phyloP scores from a whole-genome alignment of 2,329 filamentous ascomycete genomes.

The Dactylonectria estremocensis region DNA sequence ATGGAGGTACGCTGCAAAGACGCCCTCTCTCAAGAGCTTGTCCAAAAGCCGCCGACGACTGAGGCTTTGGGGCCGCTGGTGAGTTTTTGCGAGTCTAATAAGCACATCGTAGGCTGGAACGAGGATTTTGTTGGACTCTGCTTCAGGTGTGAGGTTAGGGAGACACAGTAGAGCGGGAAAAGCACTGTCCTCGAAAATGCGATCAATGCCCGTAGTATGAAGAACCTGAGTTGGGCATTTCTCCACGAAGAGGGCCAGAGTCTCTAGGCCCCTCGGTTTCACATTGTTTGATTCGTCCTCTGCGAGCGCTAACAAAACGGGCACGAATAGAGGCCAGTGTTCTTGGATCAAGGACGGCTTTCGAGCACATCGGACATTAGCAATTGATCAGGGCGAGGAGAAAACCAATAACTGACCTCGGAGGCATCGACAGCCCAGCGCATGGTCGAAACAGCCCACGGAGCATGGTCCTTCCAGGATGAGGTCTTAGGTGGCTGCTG shows the following conservation, averaged over 20 bases:
- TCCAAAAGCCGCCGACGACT: slow-evolving; percentile 63
- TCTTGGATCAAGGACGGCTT: slow-evolving; percentile 63
- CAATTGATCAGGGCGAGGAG: neutral
- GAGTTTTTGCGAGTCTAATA: slow-evolving; percentile 65
- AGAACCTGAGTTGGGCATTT: slow-evolving; percentile 70
- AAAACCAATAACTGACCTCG: slow-evolving; percentile 58
- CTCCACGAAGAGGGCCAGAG: slow-evolving; percentile 69
- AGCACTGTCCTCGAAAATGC: slow-evolving; percentile 78
- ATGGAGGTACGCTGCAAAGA: slow-evolving; percentile 71
- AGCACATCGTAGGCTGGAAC: slow-evolving; percentile 77
- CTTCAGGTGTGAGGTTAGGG: slow-evolving; percentile 82
- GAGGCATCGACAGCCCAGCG: slow-evolving; percentile 70
- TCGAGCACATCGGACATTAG: slow-evolving; percentile 43
- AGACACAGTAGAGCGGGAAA: slow-evolving; percentile 83
- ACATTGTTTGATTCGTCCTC: slow-evolving; percentile 73
- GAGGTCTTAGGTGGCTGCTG: slow-evolving; percentile 19
- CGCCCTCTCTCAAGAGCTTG: slow-evolving; percentile 68
- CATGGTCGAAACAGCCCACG: slow-evolving; percentile 45
- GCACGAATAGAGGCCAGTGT: slow-evolving; percentile 79
- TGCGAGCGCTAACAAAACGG: slow-evolving; percentile 77
- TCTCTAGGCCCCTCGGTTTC: slow-evolving; percentile 69
- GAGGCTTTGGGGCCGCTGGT: slow-evolving; percentile 43
- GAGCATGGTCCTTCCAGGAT: slow-evolving; percentile 45
- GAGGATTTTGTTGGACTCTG: slow-evolving; percentile 78
- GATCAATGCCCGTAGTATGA: slow-evolving; percentile 73